Percentiles rank a stretch among this genome's conserved stretches.
Conservation (phyloP, 148 eudicot species). For the Nepenthes gracilis region DNA sequence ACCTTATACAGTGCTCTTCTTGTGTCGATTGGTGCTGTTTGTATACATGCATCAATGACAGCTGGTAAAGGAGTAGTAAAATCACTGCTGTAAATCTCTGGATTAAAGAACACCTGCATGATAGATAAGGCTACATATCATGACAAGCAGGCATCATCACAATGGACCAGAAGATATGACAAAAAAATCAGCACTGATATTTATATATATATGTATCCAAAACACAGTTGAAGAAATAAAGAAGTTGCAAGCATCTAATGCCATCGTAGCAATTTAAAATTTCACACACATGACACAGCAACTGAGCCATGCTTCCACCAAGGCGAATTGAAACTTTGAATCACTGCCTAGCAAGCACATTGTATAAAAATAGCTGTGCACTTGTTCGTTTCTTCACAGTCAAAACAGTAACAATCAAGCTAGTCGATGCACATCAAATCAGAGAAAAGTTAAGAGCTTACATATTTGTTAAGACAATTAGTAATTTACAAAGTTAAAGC, state of each 20-base stretch:
- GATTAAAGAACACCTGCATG: constrained; percentile 81
- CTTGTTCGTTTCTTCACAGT: no score
- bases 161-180: not conserved
- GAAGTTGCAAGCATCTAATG: no score
- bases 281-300: no score
- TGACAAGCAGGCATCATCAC: not conserved
- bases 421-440: no score
- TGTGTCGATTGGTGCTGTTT: constrained; percentile 96
- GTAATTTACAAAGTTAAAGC: no score
- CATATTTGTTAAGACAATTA: no score
- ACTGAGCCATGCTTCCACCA: no score
- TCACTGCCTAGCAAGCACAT: not conserved
- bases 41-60: constrained; percentile 89
- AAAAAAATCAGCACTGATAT: not conserved
- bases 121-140: constrained; percentile 6
- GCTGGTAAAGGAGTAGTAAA: constrained; percentile 76
- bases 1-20: constrained; percentile 98
- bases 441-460: no score
- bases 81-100: constrained; percentile 76
- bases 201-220: not conserved
- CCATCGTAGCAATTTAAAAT: no score
- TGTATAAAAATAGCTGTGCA: no score
- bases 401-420: no score
- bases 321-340: no score
- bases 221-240: not conserved